Evolutionary conservation across 1,284 basidiomycete species (phyloP), one percentile per base, ranked within the genome.

Genomic region (Exobasidium rhododendri): DNA sequence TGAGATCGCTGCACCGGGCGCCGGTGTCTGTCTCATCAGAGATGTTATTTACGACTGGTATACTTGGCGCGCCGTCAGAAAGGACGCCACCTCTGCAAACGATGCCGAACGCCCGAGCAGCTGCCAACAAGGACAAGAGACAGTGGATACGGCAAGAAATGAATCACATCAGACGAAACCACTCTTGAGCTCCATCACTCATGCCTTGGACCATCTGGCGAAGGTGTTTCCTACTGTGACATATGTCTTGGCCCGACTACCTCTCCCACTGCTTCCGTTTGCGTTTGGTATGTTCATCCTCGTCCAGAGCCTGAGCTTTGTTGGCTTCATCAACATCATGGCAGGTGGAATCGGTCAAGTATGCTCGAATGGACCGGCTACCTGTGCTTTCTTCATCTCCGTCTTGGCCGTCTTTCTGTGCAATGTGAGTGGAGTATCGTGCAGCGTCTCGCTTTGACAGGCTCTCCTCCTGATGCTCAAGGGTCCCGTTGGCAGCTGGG

Each of bases 251-350:
- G 85, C 86, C 0, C 85, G 89, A 10, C 83, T 94, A 0, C 92
- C 92, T 0, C 85, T 92, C 63, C 85, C 86, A 10, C 85, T 97
- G 5, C 83, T 97, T 10, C 92, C 92, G 0, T 97, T 97, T 75
- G 91, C 93, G 0, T 92, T 97, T 78, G 88, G 89, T 4, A 92
- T 96, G 83, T 97, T 97, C 82, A 92, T 97, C 71, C 86, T 97
- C 52, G 92, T 96, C 58, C 89, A 94, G 75, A 89, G 85, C 0
- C 84, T 97, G 6, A 85, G 87, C 3, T 84, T 88, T 62, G 87
- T 89, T 58, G 92, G 92, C n/a, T 97, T 94, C 91, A 91, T 97
- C 28, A 83, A 86, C 28, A 84, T 96, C 20, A 94, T 96, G 78
- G 88, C 88, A 0, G 72, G 75, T 4, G 94, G 92, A 88, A 58